A percentile compares a stretch with the other conserved stretches of the same genome.
phyloP scores from a whole-genome alignment of 2,329 filamentous ascomycete genomes.

The Pseudogymnoascus sp. region DNA sequence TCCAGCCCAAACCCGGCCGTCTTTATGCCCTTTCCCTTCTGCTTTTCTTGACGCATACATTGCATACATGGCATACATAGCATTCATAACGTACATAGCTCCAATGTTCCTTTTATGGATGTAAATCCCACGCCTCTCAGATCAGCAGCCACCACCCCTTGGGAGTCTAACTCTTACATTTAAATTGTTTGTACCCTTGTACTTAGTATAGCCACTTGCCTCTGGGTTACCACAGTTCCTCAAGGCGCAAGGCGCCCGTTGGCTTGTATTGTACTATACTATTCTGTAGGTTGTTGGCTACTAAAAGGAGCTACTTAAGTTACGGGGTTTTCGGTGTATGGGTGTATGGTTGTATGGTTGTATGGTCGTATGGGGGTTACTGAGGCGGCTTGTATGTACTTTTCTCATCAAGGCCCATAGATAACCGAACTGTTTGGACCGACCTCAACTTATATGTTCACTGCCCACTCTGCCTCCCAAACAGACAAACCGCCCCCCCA shows the following conservation, averaged over 20 bases:
- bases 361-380: background rate
- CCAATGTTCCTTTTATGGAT: background rate
- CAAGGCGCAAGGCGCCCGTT: background rate
- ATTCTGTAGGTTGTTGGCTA: background rate
- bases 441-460: conserved; percentile 8
- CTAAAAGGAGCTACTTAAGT: background rate
- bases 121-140: background rate
- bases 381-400: background rate
- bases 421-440: conserved; percentile 8
- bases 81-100: background rate
- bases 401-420: background rate
- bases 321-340: background rate
- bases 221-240: background rate
- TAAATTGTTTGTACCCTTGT: conserved; percentile 7
- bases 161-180: conserved; percentile 2
- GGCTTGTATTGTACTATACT: background rate
- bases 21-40: background rate
- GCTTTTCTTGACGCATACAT: background rate
- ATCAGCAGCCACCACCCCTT: conserved; percentile 1
- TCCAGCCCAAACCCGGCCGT: background rate
- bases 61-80: background rate
- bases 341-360: too few species aligned
- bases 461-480: background rate
- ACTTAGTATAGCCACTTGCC: background rate
- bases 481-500: conserved; percentile 5